Conservation (phyloP, 2,329 filamentous ascomycete genomes). For the Alternaria metachromatica region DNA sequence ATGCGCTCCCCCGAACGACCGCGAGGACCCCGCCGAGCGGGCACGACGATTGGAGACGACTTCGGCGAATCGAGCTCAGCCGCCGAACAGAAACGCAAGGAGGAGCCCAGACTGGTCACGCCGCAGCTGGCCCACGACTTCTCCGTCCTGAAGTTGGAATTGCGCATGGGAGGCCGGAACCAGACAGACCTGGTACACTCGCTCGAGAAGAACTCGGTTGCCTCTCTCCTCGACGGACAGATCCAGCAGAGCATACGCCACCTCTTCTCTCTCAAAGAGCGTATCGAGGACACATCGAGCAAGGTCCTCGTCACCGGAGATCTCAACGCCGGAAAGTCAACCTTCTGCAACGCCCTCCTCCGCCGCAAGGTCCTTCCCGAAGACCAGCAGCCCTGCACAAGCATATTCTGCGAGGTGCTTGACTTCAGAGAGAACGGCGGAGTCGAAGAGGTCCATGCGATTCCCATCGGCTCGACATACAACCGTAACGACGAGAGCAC, state of each 20-base stretch:
- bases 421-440: conserved; percentile 90
- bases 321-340: conserved; percentile 96
- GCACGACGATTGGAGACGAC: conserved; percentile 69
- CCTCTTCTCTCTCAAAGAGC: conserved; percentile 81
- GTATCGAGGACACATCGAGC: conserved; percentile 96
- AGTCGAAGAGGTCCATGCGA: conserved; percentile 92
- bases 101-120: conserved; percentile 84
- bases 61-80: conserved; percentile 75
- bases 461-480: conserved; percentile 81
- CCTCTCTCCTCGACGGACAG: conserved; percentile 88
- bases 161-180: conserved; percentile 85
- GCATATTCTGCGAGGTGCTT: conserved; percentile 96
- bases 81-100: conserved; percentile 65
- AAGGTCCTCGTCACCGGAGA: conserved; percentile 97
- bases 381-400: conserved; percentile 97
- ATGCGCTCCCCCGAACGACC: conserved; percentile 55
- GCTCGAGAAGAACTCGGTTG: conserved; percentile 88
- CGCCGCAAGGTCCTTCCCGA: conserved; percentile 92
- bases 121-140: conserved; percentile 96
- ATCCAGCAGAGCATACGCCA: conserved; percentile 94
- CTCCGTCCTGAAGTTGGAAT: conserved; percentile 90
- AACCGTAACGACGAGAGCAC: conserved; percentile 91
- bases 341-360: conserved; percentile 96
- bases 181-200: conserved; percentile 94
- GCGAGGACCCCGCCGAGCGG: conserved; percentile 68